Evolutionary conservation across 2,329 filamentous ascomycete species (phyloP).

Genomic region (Fusarium setosum): DNA sequence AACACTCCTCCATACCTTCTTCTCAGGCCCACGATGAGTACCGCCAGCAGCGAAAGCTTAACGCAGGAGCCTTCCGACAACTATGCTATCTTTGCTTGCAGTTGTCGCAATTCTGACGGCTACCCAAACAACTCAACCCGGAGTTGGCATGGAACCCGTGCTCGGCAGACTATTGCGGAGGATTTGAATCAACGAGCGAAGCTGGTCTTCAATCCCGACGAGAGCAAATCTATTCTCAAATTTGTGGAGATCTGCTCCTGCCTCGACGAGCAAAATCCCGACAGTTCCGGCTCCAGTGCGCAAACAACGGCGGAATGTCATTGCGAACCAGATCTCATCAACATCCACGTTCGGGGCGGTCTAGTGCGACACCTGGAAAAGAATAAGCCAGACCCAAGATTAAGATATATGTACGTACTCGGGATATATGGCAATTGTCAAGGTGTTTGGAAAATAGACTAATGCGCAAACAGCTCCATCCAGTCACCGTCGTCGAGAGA

Average conservation of each 20-base stretch:
- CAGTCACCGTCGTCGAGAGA: constrained; percentile 15
- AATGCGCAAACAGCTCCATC: constrained; percentile 10
- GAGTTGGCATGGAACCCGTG: neutral
- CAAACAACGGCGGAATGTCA: neutral
- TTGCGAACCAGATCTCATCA: neutral
- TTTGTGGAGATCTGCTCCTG: neutral
- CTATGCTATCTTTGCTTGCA: no score
- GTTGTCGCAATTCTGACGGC: neutral
- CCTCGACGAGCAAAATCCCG: neutral
- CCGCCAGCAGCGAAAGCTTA: no score
- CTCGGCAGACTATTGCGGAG: neutral
- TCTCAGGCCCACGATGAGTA: no score
- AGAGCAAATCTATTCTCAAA: neutral
- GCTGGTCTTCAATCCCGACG: neutral
- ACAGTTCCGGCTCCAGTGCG: neutral
- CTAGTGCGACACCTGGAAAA: neutral
- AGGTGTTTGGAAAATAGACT: no score
- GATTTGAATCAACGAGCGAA: neutral
- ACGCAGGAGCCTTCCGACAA: no score
- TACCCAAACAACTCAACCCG: neutral
- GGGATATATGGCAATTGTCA: no score
- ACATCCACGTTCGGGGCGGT: neutral
- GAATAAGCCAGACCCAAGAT: neutral
- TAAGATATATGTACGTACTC: constrained; percentile 28
- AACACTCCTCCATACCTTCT: no score